Base-by-base conservation (phyloP, 2,329 filamentous ascomycete species). In the Thielaviopsis musarum region DNA sequence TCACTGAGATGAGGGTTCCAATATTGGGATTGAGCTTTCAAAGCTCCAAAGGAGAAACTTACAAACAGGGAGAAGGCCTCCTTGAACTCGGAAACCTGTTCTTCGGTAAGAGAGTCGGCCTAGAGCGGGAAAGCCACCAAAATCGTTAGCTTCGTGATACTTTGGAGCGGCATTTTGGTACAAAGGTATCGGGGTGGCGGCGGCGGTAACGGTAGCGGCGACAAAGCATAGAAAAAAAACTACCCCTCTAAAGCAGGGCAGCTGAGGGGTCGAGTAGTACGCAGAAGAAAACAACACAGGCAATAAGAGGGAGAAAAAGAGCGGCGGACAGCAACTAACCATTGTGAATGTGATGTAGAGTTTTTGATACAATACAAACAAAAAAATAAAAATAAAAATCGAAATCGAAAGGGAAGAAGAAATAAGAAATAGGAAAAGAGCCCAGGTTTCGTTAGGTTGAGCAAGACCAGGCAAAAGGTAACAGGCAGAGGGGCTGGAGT, bases 81-180 rank as follows among this genome's bases (percentile, higher is more conserved):
- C 87, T 97, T 98, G 82, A 97, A 98, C 80, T 98, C 93, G 73
- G 93, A 97, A 73, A 98, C 93, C 83, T 98, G 93, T 79, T 98
- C 93, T 82, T 98, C 93, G 69, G 93, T 97, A 71, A 98, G 86
- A 74, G 91, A 91, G 74, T 98, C 93, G 74, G 91, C 91, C 91
- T 97, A 73, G 59, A 59, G 48, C 38, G 57, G 38, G 17, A 56
- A 57, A 52, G 52, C 52, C 28, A 41, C n/a, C 22, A 57, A 30
- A 5, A 10, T 1, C 17, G 53, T 60, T 48, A 60, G 53, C 54
- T 48, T 52, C 21, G 53, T 52, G 15, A 52, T 38, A 26, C 17
- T 24, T 28, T 60, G 24, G 21, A 30, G 22, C 15, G 38, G 17
- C 38, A 12, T 30, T 48, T 59, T 48, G 64, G 60, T 59, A 45